phyloP scores from a whole-genome alignment of 2,329 filamentous ascomycete species.

The Trichoderma sp. region DNA sequence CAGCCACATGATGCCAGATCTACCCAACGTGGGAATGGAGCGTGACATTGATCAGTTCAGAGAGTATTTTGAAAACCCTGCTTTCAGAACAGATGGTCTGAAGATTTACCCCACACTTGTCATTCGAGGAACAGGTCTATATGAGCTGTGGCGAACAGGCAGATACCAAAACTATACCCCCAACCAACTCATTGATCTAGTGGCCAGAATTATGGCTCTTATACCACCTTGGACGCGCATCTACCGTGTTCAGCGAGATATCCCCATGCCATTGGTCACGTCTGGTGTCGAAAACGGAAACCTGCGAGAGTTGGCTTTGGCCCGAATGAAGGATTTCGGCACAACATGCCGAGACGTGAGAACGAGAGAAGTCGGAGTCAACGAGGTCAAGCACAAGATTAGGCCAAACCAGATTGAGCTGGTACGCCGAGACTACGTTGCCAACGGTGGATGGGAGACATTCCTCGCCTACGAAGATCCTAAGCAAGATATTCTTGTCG shows the following conservation, averaged over 20 bases:
- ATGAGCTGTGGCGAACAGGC: constrained; percentile 96
- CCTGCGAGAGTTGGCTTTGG: constrained; percentile 85
- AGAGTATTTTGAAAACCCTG: constrained; percentile 97
- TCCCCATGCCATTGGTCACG: constrained; percentile 99
- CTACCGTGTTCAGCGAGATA: constrained; percentile 97
- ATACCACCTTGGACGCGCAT: constrained; percentile 98
- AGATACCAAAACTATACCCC: constrained; percentile 99
- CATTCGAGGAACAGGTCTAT: constrained; percentile 92
- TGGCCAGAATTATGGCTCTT: constrained; percentile 91
- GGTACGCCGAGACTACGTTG: constrained; percentile 87
- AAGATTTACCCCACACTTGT: constrained; percentile 99
- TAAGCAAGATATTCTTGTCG: constrained; percentile 97
- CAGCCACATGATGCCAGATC: constrained; percentile 99
- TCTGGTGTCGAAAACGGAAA: constrained; percentile 98
- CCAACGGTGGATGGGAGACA: constrained; percentile 98
- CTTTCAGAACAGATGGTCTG: constrained; percentile 91
- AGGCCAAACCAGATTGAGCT: constrained; percentile 94
- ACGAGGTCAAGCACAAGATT: constrained; percentile 99
- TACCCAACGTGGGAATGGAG: constrained; percentile 98
- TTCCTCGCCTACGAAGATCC: constrained; percentile 98
- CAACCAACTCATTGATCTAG: constrained; percentile 92
- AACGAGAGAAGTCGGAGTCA: constrained; percentile 95
- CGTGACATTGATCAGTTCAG: constrained; percentile 94
- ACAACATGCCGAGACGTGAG: constrained; percentile 95
- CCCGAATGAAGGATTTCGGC: constrained; percentile 99